A percentile compares a stretch with the other conserved stretches of the same genome.
Conservation (phyloP, 2,329 filamentous ascomycete genomes). For the Paecilomyces sp. region DNA sequence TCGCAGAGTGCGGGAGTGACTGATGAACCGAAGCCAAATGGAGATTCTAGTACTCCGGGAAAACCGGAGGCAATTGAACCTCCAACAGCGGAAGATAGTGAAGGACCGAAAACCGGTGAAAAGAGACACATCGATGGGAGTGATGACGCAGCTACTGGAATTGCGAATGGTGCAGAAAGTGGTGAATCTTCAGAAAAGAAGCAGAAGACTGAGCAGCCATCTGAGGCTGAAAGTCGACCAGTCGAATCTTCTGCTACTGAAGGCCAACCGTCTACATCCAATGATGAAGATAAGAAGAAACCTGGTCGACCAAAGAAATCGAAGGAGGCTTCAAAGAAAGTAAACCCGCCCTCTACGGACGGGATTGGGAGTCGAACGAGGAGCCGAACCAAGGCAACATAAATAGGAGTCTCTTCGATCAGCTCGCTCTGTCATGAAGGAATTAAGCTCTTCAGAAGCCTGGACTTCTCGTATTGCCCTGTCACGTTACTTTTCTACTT, state of each 20-base stretch:
- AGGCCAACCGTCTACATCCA: not conserved
- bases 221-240: constrained; percentile 10
- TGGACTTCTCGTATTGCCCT: not conserved
- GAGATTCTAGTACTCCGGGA: not conserved
- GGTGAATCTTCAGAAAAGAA: constrained; percentile 26
- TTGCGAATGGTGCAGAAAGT: constrained; percentile 8
- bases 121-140: constrained; percentile 17
- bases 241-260: constrained; percentile 3
- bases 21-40: not conserved
- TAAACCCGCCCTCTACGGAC: constrained; percentile 15
- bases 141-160: constrained; percentile 1
- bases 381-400: constrained; percentile 26
- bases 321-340: constrained; percentile 19
- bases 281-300: constrained; percentile 22
- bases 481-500: too few relatives aligned
- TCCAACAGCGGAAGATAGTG: not conserved
- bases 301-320: constrained; percentile 22
- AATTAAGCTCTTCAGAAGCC: not conserved
- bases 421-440: not conserved
- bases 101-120: constrained; percentile 9
- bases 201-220: constrained; percentile 20
- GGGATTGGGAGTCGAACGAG: constrained; percentile 32
- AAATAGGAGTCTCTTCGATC: not conserved
- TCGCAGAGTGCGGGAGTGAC: not conserved
- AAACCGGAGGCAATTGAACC: not conserved